These are phyloP conservation scores for Gymnopilus dilepis DNA, from an alignment of 768 basidiomycete species.

Conservation along the genomic window DNA sequence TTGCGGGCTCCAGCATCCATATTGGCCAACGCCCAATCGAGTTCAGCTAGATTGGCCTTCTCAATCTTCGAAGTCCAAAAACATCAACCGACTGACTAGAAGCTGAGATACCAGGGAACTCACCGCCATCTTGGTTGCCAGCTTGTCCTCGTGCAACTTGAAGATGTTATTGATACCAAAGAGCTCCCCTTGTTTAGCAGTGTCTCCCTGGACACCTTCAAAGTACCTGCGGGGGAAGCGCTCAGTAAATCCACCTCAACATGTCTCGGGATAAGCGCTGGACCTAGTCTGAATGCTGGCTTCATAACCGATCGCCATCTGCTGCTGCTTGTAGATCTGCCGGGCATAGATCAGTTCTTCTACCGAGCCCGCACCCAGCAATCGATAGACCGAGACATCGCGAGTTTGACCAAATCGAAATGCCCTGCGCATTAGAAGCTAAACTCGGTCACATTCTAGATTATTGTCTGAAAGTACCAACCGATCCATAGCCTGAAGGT, in stretches of 20 bases:
- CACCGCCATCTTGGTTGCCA: conserved; percentile 79
- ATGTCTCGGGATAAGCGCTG: too few relatives aligned
- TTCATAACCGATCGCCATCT: conserved; percentile 90
- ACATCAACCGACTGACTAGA: conserved; percentile 22
- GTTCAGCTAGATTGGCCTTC: conserved; percentile 69
- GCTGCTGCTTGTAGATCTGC: conserved; percentile 93
- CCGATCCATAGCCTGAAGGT: conserved; percentile 90
- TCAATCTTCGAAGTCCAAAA: conserved; percentile 63
- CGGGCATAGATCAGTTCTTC: conserved; percentile 90
- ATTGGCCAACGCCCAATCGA: conserved; percentile 83
- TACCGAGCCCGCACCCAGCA: conserved; percentile 85
- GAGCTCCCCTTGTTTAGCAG: conserved; percentile 74
- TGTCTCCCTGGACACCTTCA: conserved; percentile 82
- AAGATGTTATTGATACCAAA: conserved; percentile 90
- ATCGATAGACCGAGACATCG: conserved; percentile 82
- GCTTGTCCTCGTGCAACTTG: conserved; percentile 68
- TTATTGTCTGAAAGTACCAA: conserved; percentile 29
- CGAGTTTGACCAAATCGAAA: conserved; percentile 88
- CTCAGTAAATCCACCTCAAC: too few relatives aligned
- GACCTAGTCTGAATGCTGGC: conserved; percentile 84
- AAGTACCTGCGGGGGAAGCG: conserved; percentile 69
- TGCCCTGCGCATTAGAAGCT: conserved; percentile 55
- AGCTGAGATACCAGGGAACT: conserved; percentile 25
- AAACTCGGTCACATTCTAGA: too few relatives aligned
- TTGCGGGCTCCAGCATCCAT: conserved; percentile 39